These are phyloP conservation scores for Metschnikowia proteae DNA, from an alignment of 805 yeast species.

Conservation along the genomic window DNA sequence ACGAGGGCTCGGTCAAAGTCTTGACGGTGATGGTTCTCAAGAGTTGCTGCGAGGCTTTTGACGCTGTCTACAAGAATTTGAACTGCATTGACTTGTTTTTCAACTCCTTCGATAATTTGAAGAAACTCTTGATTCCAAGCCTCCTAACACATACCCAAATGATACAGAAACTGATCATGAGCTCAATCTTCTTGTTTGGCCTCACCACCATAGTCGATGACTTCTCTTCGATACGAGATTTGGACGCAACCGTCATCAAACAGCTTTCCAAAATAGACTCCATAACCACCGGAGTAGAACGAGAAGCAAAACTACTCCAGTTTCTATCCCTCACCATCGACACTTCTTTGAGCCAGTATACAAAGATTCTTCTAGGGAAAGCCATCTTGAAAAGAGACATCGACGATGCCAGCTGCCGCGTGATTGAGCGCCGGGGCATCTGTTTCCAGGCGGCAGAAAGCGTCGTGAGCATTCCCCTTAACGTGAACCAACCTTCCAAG, in stretches of 20 bases:
- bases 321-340: conserved; percentile 31
- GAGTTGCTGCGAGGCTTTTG: conserved; percentile 13
- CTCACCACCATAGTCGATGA: conserved; percentile 33
- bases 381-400: conserved; percentile 38
- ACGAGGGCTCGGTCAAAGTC: conserved; percentile 24
- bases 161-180: conserved; percentile 24
- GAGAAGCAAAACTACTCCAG: conserved; percentile 29
- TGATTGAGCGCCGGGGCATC: conserved; percentile 34
- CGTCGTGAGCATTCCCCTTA: conserved; percentile 40
- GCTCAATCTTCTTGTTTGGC: conserved; percentile 25
- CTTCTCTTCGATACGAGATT: conserved; percentile 17
- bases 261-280: conserved; percentile 36
- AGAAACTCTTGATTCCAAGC: conserved; percentile 35
- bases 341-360: conserved; percentile 34
- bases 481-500: conserved; percentile 29
- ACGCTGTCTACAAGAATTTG: conserved; percentile 22
- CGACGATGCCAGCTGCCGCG: conserved; percentile 25
- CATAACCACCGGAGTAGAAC: conserved; percentile 35
- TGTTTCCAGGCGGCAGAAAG: conserved; percentile 42
- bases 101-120: conserved; percentile 34
- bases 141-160: conserved; percentile 31
- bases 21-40: conserved; percentile 17
- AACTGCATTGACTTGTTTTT: conserved; percentile 39
- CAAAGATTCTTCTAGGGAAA: conserved; percentile 35
- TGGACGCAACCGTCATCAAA: conserved; percentile 22